Evolutionary conservation across 169 alveolate genomes (phyloP).

Genomic region (Perkinsus chesapeaki): DNA sequence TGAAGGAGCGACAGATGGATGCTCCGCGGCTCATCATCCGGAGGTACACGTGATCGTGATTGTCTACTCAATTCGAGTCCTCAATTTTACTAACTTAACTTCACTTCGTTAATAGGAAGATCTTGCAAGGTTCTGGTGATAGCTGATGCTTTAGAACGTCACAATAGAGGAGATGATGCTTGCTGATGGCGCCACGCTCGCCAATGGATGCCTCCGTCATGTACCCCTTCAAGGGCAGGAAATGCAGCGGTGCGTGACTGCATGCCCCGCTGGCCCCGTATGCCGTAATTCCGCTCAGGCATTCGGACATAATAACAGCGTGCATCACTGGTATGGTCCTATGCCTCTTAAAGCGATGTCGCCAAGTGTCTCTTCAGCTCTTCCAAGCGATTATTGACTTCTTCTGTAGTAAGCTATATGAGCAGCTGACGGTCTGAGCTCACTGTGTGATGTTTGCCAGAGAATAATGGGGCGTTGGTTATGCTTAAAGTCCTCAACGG

Average conservation of each 20-base stretch:
- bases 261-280: not conserved
- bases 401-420: not conserved
- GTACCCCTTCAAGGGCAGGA: not conserved
- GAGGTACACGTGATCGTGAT: too few species aligned
- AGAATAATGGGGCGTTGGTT: not conserved
- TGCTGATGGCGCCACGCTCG: not conserved
- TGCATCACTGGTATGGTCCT: not conserved
- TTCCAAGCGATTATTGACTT: not conserved
- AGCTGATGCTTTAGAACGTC: not conserved
- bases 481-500: not conserved
- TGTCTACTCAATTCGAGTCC: too few species aligned
- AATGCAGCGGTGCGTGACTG: not conserved
- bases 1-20: too few species aligned
- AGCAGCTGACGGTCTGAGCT: not conserved
- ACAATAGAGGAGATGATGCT: not conserved
- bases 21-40: too few species aligned
- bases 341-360: not conserved
- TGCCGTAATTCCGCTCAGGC: not conserved
- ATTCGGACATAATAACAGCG: not conserved
- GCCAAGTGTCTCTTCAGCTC: not conserved
- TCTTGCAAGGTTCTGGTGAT: too few species aligned
- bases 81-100: too few species aligned
- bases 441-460: not conserved
- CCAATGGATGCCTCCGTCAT: not conserved
- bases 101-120: too few species aligned